phyloP scores from a whole-genome alignment of 805 yeast genomes.

The Myxozyma neotropica region DNA sequence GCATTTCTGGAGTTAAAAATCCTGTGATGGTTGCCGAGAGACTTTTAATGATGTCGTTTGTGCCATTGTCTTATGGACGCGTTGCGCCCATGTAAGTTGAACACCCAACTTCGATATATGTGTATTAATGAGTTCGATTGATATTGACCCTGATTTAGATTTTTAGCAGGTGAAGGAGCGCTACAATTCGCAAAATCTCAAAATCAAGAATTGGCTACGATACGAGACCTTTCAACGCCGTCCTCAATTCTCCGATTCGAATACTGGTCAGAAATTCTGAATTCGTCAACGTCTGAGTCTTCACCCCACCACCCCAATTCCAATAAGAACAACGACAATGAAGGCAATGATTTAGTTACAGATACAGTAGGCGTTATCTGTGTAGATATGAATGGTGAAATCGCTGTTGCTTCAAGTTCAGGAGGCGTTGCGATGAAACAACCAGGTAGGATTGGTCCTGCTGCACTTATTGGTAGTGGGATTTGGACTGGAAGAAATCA shows the following conservation, averaged over 20 bases:
- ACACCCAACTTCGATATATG: too few species aligned
- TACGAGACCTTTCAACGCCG: slow-evolving; percentile 28
- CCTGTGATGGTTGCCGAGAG: slow-evolving; percentile 40
- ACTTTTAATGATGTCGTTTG: slow-evolving; percentile 33
- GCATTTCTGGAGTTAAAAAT: slow-evolving; percentile 40
- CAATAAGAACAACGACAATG: neutral
- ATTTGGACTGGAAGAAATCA: slow-evolving; percentile 25
- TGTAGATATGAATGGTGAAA: slow-evolving; percentile 33
- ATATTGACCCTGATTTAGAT: slow-evolving; percentile 19
- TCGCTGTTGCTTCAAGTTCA: slow-evolving; percentile 45
- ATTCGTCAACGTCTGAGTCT: neutral
- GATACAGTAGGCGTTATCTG: slow-evolving; percentile 50
- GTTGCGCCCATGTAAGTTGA: slow-evolving; percentile 34
- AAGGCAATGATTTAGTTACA: slow-evolving; percentile 21
- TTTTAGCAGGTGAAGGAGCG: slow-evolving; percentile 45
- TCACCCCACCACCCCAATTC: neutral
- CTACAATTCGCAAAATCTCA: slow-evolving; percentile 35
- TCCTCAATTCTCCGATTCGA: slow-evolving; percentile 25
- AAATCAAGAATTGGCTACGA: slow-evolving; percentile 21
- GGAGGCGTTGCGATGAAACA: slow-evolving; percentile 46
- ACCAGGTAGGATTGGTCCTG: slow-evolving; percentile 49
- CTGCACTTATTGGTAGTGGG: slow-evolving; percentile 48
- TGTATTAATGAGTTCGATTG: neutral
- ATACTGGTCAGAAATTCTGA: slow-evolving; percentile 30
- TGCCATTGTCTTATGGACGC: slow-evolving; percentile 21